Evolutionary conservation across 805 yeast species (phyloP).

Genomic region (Yamadazyma sp.): DNA sequence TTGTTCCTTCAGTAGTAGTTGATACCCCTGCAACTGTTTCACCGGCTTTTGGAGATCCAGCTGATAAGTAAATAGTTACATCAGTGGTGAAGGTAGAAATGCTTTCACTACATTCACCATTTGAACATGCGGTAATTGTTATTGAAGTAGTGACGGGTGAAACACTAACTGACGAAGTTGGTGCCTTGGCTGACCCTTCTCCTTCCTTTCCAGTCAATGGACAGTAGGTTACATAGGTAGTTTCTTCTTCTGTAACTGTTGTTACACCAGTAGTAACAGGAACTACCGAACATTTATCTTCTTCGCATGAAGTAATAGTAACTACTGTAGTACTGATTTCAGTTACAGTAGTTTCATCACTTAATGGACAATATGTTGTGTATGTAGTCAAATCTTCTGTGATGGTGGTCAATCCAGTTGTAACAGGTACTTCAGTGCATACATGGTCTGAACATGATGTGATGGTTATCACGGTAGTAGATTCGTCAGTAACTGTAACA

Average conservation of each 20-base stretch:
- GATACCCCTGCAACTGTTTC: no score
- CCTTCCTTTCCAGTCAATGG: constrained; percentile 15
- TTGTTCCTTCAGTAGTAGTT: no score
- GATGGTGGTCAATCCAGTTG: constrained; percentile 35
- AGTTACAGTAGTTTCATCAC: constrained; percentile 8
- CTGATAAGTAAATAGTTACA: constrained; percentile 31
- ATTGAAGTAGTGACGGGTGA: constrained; percentile 13
- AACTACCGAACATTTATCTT: constrained; percentile 23
- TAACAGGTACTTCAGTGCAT: constrained; percentile 26
- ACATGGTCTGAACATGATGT: constrained; percentile 31
- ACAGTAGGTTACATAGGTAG: constrained; percentile 30
- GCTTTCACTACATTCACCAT: constrained; percentile 20
- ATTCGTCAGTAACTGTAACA: constrained; percentile 6
- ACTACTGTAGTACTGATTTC: constrained; percentile 1
- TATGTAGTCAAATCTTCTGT: constrained; percentile 23
- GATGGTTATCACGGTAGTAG: constrained; percentile 32
- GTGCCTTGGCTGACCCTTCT: constrained; percentile 9
- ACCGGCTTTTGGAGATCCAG: constrained; percentile 26
- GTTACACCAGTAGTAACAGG: constrained; percentile 33
- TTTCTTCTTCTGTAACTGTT: constrained; percentile 25
- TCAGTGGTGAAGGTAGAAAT: constrained; percentile 18
- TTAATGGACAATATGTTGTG: constrained; percentile 32
- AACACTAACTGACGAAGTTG: constrained; percentile 9
- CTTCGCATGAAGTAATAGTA: constrained; percentile 19
- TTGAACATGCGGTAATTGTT: constrained; percentile 27